phyloP scores from a whole-genome alignment of 2,329 filamentous ascomycete species.

The Calonectria multiphialidica region DNA sequence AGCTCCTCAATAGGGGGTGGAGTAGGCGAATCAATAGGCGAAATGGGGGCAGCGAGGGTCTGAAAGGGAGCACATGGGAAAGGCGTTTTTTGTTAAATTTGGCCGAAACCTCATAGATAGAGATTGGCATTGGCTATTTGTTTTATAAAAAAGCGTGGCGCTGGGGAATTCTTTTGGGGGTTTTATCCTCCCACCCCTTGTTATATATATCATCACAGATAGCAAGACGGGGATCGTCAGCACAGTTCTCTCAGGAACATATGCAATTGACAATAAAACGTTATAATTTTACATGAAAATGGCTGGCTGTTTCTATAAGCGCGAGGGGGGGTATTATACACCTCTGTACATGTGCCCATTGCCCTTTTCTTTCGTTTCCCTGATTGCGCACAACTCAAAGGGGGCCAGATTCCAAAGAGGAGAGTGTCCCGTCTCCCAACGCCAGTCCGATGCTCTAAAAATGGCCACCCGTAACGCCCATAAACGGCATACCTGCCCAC shows the following conservation, averaged over 20 bases:
- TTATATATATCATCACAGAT: not conserved
- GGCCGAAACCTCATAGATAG: not conserved
- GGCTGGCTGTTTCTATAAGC: conserved; percentile 30
- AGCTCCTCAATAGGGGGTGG: conserved; percentile 31
- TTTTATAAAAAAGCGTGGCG: conserved; percentile 40
- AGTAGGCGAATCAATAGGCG: not conserved
- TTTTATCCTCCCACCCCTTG: no score
- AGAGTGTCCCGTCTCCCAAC: conserved; percentile 47
- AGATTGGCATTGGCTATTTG: not conserved
- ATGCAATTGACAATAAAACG: conserved; percentile 14
- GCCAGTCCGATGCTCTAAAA: conserved; percentile 49
- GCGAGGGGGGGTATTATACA: conserved; percentile 37
- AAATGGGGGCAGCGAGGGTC: no score
- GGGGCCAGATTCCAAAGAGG: conserved; percentile 39
- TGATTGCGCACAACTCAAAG: conserved; percentile 15
- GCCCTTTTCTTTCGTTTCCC: conserved; percentile 25
- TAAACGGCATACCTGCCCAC: conserved; percentile 29
- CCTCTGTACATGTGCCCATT: conserved; percentile 33
- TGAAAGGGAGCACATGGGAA: not conserved
- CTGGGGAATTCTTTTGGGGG: conserved; percentile 9
- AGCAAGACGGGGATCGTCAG: conserved; percentile 5
- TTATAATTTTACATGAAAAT: conserved; percentile 30
- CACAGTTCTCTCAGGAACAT: conserved; percentile 24
- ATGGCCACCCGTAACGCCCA: conserved; percentile 44
- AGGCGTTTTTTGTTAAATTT: not conserved